These are phyloP conservation scores for Carex myosuroides DNA, from an alignment of 176 grass and related monocot genomes.

Conservation along the genomic window DNA sequence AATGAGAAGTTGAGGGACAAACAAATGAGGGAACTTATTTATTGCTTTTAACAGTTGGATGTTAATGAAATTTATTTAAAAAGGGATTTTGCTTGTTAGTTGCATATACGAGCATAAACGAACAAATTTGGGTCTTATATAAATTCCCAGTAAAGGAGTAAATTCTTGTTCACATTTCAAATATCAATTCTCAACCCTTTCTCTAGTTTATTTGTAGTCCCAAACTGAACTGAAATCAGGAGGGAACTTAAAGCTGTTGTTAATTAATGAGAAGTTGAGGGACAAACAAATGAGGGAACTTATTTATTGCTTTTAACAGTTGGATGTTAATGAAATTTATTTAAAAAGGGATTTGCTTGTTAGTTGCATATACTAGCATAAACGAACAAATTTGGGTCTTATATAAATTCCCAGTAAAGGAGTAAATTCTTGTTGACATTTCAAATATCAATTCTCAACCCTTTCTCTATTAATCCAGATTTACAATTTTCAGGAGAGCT, in stretches of 20 bases:
- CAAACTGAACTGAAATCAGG: not conserved
- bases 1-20: not conserved
- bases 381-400: not conserved
- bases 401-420: not conserved
- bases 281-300: not conserved
- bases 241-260: not conserved
- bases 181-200: not conserved
- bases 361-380: not conserved
- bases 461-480: not conserved
- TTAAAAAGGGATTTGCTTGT: not conserved
- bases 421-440: not conserved
- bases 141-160: not conserved
- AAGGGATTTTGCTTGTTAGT: not conserved
- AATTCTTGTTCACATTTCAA: not conserved
- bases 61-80: not conserved
- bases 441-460: not conserved
- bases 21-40: not conserved
- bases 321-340: not conserved
- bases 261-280: not conserved
- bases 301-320: not conserved
- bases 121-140: not conserved
- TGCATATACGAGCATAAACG: not conserved
- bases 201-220: not conserved
- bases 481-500: conserved; percentile 72
- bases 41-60: not conserved